Evolutionary conservation across 345 rosid species (phyloP), one percentile per base, ranked within the genome.

Genomic region (Murraya paniculata): DNA sequence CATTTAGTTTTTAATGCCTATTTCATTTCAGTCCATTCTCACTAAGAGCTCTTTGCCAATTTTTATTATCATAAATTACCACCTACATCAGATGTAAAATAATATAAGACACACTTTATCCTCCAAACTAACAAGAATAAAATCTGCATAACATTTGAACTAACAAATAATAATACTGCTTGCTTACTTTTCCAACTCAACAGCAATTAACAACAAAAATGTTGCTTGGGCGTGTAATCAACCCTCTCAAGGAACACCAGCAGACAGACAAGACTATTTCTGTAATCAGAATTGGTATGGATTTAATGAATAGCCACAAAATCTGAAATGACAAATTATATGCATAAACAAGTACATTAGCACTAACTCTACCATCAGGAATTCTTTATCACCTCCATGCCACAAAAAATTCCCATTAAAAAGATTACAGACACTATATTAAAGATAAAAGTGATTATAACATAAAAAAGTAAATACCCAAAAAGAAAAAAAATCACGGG

Each of bases 391-490:
- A 70, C 3, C 50, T 69, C 65, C 66, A 28, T 9, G 33, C 69
- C 41, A 60, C 28, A 58, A 74, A 56, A 79, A 64, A 57, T 30
- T 28, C 73, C 77, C 64, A 27, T 75, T 36, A 56, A 24, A 6
- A 60, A 30, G 55, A 62, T 14, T 65, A 77, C 71, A 78, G 67
- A 71, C n/a, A 71, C 78, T 81, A 58, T 68, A 53, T 64, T 68
- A 45, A 48, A 80, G 53, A 77, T 57, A 45, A n/a, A 45, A 61
- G 78, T 75, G 69, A 55, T 60, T 62, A 57, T 53, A 69, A 77
- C 71, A 81, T 71, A 64, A 79, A 68, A 78, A 73, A n/a, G 35
- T 28, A 18, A 48, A 64, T 13, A 10, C 45, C 45, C 18, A 60
- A 64, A 45, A 64, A 77, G 58, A 16, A 38, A 19, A 38, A 19